These are phyloP conservation scores for Themeda triandra DNA, from an alignment of 176 grass and related monocot species.

Conservation along the genomic window DNA sequence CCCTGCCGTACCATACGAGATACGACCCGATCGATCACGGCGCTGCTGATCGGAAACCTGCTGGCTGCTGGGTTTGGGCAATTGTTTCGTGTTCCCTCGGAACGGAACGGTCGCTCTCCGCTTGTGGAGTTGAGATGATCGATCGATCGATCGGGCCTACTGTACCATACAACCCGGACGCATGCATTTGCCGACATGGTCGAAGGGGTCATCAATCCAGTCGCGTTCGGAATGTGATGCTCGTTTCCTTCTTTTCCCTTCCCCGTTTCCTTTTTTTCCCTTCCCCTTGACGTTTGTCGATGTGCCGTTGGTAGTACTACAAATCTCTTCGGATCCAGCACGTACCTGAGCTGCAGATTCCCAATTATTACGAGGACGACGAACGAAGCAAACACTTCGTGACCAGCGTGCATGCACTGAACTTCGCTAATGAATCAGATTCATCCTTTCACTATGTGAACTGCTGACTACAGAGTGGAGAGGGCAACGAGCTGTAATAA, in stretches of 20 bases:
- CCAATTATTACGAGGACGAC: background rate
- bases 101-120: background rate
- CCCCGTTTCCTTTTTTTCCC: too few relatives aligned
- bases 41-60: background rate
- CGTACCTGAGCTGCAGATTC: background rate
- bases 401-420: background rate
- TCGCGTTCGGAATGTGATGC: background rate
- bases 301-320: background rate
- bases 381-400: background rate
- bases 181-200: conserved; percentile 9
- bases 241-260: too few relatives aligned
- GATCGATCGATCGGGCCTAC: too few relatives aligned
- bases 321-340: background rate
- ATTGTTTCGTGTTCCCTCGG: background rate
- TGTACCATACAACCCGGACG: too few relatives aligned
- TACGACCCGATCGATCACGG: background rate
- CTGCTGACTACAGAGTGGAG: background rate
- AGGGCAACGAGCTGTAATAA: background rate
- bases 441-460: too few relatives aligned
- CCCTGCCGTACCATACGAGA: too few relatives aligned
- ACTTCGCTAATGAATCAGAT: background rate
- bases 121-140: background rate
- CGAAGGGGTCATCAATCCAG: background rate
- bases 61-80: background rate
- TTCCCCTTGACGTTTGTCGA: background rate